These are phyloP conservation scores for Boletus subparvulus DNA, from an alignment of 768 basidiomycete genomes.

Conservation along the genomic window DNA sequence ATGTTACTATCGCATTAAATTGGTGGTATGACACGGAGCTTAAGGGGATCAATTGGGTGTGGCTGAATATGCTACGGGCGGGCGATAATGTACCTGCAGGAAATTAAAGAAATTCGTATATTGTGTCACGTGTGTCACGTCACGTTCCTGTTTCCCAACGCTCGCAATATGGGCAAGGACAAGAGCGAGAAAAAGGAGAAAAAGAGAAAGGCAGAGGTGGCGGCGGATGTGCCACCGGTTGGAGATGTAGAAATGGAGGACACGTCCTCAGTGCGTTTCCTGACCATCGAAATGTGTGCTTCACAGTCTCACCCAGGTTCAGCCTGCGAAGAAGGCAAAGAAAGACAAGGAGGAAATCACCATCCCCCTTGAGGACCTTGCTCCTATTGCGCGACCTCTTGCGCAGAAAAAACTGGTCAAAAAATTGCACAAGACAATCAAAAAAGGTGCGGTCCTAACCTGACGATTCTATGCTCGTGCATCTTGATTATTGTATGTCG, in stretches of 20 bases:
- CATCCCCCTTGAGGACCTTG: slow-evolving; percentile 77
- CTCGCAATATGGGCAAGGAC: slow-evolving; percentile 59
- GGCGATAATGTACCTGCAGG: slow-evolving; percentile 22
- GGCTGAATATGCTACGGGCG: slow-evolving; percentile 61
- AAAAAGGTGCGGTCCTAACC: slow-evolving; percentile 60
- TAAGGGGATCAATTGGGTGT: slow-evolving; percentile 67
- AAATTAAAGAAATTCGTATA: slow-evolving; percentile 27
- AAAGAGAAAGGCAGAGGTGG: slow-evolving; percentile 52
- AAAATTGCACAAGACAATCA: slow-evolving; percentile 92
- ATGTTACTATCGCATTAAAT: slow-evolving; percentile 69
- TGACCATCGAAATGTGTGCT: slow-evolving; percentile 29
- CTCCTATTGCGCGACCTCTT: slow-evolving; percentile 91
- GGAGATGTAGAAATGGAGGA: slow-evolving; percentile 53
- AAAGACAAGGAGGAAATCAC: slow-evolving; percentile 60
- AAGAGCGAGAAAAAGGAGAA: slow-evolving; percentile 77
- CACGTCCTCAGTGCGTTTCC: slow-evolving; percentile 31
- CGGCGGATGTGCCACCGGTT: slow-evolving; percentile 14
- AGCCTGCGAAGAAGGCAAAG: slow-evolving; percentile 58
- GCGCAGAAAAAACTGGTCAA: slow-evolving; percentile 92
- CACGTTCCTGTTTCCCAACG: slow-evolving; percentile 6
- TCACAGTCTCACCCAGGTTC: slow-evolving; percentile 14
- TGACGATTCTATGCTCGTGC: background rate
- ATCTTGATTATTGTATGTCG: background rate
- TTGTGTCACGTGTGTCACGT: slow-evolving; percentile 23
- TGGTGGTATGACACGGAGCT: slow-evolving; percentile 91